Percentiles rank a stretch among this genome's conserved stretches.
These are phyloP conservation scores for Teunomyces tritomae DNA, from an alignment of 805 yeast species.

Conservation along the genomic window DNA sequence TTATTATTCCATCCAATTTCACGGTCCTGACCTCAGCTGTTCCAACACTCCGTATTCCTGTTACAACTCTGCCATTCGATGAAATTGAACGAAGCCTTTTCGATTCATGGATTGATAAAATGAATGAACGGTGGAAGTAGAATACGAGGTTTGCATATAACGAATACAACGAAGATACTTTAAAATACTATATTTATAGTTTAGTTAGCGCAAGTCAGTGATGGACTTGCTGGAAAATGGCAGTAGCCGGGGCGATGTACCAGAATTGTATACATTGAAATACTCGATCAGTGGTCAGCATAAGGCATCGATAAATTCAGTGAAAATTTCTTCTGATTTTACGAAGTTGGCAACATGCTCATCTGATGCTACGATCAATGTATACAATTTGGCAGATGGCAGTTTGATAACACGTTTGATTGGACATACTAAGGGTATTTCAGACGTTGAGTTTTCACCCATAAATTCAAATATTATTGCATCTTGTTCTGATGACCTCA, in stretches of 20 bases:
- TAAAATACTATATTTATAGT: too few species aligned
- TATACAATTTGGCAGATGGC: constrained; percentile 27
- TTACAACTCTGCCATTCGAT: constrained; percentile 21
- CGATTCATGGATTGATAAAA: constrained; percentile 42
- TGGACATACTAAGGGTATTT: constrained; percentile 72
- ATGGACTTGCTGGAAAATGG: constrained; percentile 3
- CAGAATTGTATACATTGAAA: constrained; percentile 13
- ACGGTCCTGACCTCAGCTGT: constrained; percentile 1
- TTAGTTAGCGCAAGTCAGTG: neutral
- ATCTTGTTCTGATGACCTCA: constrained; percentile 82
- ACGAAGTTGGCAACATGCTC: constrained; percentile 51
- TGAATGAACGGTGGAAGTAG: constrained; percentile 16
- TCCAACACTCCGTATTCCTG: neutral
- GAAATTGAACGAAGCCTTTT: constrained; percentile 41
- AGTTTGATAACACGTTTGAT: constrained; percentile 28
- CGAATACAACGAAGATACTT: neutral
- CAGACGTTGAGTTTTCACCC: constrained; percentile 77
- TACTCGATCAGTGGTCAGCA: constrained; percentile 8
- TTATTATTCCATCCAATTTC: constrained; percentile 34
- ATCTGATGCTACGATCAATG: constrained; percentile 25
- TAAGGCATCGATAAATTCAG: constrained; percentile 34
- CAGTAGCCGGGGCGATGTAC: neutral
- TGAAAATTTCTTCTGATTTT: constrained; percentile 64
- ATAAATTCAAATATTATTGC: constrained; percentile 66
- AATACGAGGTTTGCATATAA: neutral